These are phyloP conservation scores for Candida golubevii DNA, from an alignment of 805 yeast genomes.

Conservation along the genomic window DNA sequence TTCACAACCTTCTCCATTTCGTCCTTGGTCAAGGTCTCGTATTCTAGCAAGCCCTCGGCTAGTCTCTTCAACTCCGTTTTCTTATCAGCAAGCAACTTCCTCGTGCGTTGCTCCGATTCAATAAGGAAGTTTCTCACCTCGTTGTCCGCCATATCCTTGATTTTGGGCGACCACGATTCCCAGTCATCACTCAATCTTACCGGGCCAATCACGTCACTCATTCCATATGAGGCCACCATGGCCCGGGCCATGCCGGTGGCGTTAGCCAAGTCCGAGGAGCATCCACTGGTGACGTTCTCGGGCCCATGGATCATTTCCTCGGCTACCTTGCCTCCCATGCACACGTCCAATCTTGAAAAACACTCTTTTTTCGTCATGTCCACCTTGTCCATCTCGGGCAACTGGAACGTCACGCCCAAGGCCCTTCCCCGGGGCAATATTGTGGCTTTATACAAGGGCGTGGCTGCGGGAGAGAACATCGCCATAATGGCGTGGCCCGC, in stretches of 20 bases:
- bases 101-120: slow-evolving; percentile 75
- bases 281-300: slow-evolving; percentile 92
- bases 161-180: slow-evolving; percentile 90
- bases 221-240: slow-evolving; percentile 95
- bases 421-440: slow-evolving; percentile 97
- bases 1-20: slow-evolving; percentile 84
- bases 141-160: slow-evolving; percentile 87
- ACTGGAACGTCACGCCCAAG: slow-evolving; percentile 91
- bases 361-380: slow-evolving; percentile 89
- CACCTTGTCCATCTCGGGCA: slow-evolving; percentile 97
- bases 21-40: slow-evolving; percentile 87
- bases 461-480: slow-evolving; percentile 88
- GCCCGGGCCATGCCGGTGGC: slow-evolving; percentile 94
- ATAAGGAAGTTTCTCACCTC: slow-evolving; percentile 78
- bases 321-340: slow-evolving; percentile 99
- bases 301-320: slow-evolving; percentile 90
- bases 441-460: slow-evolving; percentile 94
- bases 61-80: slow-evolving; percentile 72
- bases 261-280: slow-evolving; percentile 82
- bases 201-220: slow-evolving; percentile 93
- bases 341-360: slow-evolving; percentile 87
- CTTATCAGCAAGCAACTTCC: slow-evolving; percentile 57
- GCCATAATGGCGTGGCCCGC: slow-evolving; percentile 99
- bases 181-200: slow-evolving; percentile 84
- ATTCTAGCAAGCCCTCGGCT: slow-evolving; percentile 91